Conservation (phyloP, 2,329 filamentous ascomycete species). For the Drechslerella coelobrocha region DNA sequence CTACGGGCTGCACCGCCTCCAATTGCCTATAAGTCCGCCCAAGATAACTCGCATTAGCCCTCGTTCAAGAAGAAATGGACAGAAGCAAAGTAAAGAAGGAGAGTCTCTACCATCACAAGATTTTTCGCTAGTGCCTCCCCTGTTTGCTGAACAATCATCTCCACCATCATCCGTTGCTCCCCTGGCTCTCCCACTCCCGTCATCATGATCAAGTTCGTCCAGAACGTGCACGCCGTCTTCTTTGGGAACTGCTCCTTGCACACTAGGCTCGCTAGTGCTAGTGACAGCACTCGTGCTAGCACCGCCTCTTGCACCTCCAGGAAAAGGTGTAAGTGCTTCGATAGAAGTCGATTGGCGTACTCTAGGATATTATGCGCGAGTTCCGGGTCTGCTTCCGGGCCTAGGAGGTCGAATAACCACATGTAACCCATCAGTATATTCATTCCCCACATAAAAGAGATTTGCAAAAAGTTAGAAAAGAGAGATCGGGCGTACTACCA, state of each 20-base stretch:
- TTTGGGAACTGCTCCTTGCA: constrained; percentile 78
- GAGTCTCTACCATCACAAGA: constrained; percentile 53
- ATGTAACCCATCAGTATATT: constrained; percentile 21
- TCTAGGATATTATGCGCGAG: constrained; percentile 77
- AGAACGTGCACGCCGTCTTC: constrained; percentile 74
- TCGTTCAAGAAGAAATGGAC: background rate
- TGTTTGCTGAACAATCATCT: constrained; percentile 54
- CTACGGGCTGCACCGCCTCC: constrained; percentile 73
- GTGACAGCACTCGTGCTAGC: constrained; percentile 66
- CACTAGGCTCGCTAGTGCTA: constrained; percentile 73
- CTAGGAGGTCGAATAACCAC: too few relatives aligned
- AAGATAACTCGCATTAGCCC: background rate
- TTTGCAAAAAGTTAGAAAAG: background rate
- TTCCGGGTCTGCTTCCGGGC: constrained; percentile 71
- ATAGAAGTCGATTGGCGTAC: constrained; percentile 70
- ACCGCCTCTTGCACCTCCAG: constrained; percentile 66
- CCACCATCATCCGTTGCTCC: constrained; percentile 59
- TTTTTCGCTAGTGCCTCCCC: constrained; percentile 54
- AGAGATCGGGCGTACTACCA: constrained; percentile 59
- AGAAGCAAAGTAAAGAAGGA: background rate
- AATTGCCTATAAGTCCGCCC: constrained; percentile 63
- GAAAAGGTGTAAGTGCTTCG: constrained; percentile 69
- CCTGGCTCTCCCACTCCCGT: constrained; percentile 62
- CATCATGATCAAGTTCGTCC: constrained; percentile 65
- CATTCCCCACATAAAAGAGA: background rate